Evolutionary conservation across 768 basidiomycete species (phyloP), one percentile per base, ranked within the genome.

Genomic region (Pisolithus tinctorius): DNA sequence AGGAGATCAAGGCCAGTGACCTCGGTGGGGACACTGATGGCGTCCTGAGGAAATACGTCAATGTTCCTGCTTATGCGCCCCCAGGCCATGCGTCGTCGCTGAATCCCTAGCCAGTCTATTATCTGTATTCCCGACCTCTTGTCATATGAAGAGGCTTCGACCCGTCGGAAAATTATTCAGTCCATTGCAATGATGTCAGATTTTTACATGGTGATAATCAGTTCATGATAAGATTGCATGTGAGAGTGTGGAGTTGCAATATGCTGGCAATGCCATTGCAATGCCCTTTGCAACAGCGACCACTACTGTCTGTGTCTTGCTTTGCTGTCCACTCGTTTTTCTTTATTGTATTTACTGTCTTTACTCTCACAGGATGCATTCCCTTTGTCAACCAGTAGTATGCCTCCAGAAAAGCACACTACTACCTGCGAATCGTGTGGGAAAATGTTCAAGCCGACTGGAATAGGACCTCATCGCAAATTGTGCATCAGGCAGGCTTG

Each of bases 11-110:
- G 48, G 48, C n/a, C 2, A 67, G 74, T 0, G 63, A 65, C 7
- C 65, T 82, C 39, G 82, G 82, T 4, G 80, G 73, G 1, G 64
- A 68, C 14, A 61, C 68, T 11, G 74, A 78, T 43, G 82, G 82
- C 6, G 76, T 80, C 1, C 60, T 31, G 30, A 31, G 30, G 30
- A 10, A 31, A 9, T 31, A 31, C 8, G 11, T 31, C 9, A 31
- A 31, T 31, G 30, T 84, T 53, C 75, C 77, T 1, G 71, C 82
- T 53, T 82, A 81, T 56, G 71, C 71, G 11, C 63, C 57, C 16
- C 2, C 36, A 36, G 4, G 17, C 3, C 30, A 27, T 20, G 26
- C 40, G 69, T 81, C 29, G 71, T 76, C n/a, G 80, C 17, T 5
- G 25, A 9, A 6, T 17, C 11, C 1, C n/a, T 39, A 20, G 13